These are phyloP conservation scores for Tylopilus sp. DNA, from an alignment of 1,284 basidiomycete genomes.

Conservation along the genomic window DNA sequence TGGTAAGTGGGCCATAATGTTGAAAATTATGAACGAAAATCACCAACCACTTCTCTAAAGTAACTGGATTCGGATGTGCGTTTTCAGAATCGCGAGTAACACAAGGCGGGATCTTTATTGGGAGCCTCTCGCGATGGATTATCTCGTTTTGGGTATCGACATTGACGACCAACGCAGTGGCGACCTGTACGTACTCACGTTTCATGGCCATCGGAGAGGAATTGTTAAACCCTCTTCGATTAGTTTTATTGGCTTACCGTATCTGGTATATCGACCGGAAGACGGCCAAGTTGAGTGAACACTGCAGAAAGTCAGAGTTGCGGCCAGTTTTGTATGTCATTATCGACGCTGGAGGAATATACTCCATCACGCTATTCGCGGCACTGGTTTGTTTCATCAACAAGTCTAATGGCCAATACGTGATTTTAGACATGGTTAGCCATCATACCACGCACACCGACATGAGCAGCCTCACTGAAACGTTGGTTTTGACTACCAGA, in stretches of 20 bases:
- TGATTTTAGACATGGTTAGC: conserved; percentile 24
- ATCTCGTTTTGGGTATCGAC: conserved; percentile 17
- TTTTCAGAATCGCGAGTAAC: conserved; percentile 5
- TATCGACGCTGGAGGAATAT: conserved; percentile 25
- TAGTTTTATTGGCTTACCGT: conserved; percentile 24
- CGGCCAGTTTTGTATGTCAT: conserved; percentile 25
- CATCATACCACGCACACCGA: background rate
- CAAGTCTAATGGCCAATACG: conserved; percentile 14
- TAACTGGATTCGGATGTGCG: conserved; percentile 20
- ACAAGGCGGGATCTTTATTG: conserved; percentile 11
- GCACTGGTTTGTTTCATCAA: conserved; percentile 12
- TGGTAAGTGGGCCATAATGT: conserved; percentile 8
- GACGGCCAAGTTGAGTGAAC: background rate
- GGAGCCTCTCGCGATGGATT: conserved; percentile 18
- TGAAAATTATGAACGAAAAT: background rate
- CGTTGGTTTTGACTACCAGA: conserved; percentile 1
- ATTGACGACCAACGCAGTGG: conserved; percentile 17
- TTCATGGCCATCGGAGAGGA: background rate
- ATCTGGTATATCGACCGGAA: conserved; percentile 26
- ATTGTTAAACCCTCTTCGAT: background rate
- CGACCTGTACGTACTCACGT: conserved; percentile 18
- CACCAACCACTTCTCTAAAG: conserved; percentile 9
- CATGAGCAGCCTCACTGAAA: background rate
- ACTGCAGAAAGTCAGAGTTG: conserved; percentile 11
- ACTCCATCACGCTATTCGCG: conserved; percentile 20